Evolutionary conservation across 257 asterid genomes (phyloP), one percentile per base, ranked within the genome.

Genomic region (Solanum acaule): DNA sequence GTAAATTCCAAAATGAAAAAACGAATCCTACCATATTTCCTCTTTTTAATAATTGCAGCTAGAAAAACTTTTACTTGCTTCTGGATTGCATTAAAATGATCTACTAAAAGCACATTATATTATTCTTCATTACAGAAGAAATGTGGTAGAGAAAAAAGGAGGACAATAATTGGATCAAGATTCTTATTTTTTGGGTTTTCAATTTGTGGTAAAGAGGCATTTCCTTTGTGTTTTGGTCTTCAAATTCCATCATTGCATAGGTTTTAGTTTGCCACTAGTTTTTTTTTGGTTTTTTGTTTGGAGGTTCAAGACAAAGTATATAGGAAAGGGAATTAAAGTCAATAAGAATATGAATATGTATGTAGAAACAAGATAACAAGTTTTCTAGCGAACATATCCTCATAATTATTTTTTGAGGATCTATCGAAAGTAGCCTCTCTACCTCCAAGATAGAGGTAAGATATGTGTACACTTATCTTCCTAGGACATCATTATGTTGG

Each of bases 201-300:
- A 77, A 78, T 6, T 78, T 78, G 65, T 79, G 85, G 85, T 27
- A 79, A 27, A 44, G 18, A 79, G 3, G 0, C 65, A 1, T 15
- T 78, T 25, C 16, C 65, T 78, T 78, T 25, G 65, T 42, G 65
- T 78, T 42, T 79, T 44, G 23, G 85, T 79, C 65, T 9, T 42
- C 18, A 4, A 79, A 9, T 25, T 78, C 85, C 37, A 79, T 79
- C 16, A 79, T 79, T 79, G 25, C 65, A 42, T 44, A 25, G 22
- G 61, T 27, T 79, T 42, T 79, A 29, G 38, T 42, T 79, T 79
- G 85, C 85, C 85, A 79, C 85, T 79, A 79, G 15, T 78, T 14
- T 42, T 13, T 8, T 42, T 13, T n/a, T n/a, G 12, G 20, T 73
- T 9, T 10, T 35, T 20, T 10, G n/a, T 75, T 22, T 37, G 83